Evolutionary conservation across 2,329 filamentous ascomycete genomes (phyloP).

Genomic region (Hypoxylon sp.): DNA sequence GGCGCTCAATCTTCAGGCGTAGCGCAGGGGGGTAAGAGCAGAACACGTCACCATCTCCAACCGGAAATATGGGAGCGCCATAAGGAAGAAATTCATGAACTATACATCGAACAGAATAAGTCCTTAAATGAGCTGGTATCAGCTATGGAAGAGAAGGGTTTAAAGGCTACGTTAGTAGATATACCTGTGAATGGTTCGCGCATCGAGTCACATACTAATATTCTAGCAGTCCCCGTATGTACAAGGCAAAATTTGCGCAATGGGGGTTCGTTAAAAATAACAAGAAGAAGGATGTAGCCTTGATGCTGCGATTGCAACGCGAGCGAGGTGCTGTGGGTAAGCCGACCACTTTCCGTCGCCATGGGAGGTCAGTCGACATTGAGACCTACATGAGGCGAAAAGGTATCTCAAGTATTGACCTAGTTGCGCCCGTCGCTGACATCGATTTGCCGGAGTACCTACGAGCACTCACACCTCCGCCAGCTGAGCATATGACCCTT

Average conservation of each 20-base stretch:
- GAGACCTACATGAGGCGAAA: slow-evolving; percentile 48
- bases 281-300: slow-evolving; percentile 46
- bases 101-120: slow-evolving; percentile 48
- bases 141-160: slow-evolving; percentile 44
- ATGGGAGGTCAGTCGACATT: slow-evolving; percentile 48
- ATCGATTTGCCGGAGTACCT: slow-evolving; percentile 42
- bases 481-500: slow-evolving; percentile 38
- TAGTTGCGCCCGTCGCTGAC: slow-evolving; percentile 24
- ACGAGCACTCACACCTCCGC: slow-evolving; percentile 44
- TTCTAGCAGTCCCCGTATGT: slow-evolving; percentile 44
- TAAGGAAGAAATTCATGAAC: slow-evolving; percentile 45
- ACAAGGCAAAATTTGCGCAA: slow-evolving; percentile 48
- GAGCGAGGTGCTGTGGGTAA: slow-evolving; percentile 48
- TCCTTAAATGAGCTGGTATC: slow-evolving; percentile 44
- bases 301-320: slow-evolving; percentile 47
- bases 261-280: slow-evolving; percentile 51
- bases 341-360: slow-evolving; percentile 45
- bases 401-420: slow-evolving; percentile 39
- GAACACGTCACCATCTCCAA: slow-evolving; percentile 40
- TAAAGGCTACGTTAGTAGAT: slow-evolving; percentile 47
- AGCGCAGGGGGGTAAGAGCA: slow-evolving; percentile 10
- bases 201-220: slow-evolving; percentile 17
- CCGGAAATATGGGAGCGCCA: slow-evolving; percentile 45
- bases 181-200: background rate
- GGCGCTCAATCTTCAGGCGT: slow-evolving; percentile 9